Evolutionary conservation across 2,329 filamentous ascomycete genomes (phyloP), one percentile per base, ranked within the genome.

Genomic region (Botrytis galanthina): DNA sequence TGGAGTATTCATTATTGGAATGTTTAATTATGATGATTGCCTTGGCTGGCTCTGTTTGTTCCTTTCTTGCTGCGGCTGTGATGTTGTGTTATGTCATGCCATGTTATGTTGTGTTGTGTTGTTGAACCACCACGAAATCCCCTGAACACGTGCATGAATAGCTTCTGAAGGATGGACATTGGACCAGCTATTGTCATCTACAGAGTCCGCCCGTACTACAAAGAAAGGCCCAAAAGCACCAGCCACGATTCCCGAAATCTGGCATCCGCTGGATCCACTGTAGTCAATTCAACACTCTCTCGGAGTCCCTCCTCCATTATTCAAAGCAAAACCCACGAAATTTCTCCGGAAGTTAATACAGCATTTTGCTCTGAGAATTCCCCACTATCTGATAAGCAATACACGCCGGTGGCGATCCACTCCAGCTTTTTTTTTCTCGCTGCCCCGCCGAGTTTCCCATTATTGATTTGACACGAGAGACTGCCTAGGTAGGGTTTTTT

Each of bases 331-430:
- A 66, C 35, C 61, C 29, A 72, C 70, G 70, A 72, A 57, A 44
- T 72, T 72, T 67, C 61, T 72, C 61, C 70, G 61, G 70, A 67
- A 67, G 61, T 48, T 59, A 72, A 57, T 39, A 18, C 48, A 16
- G 35, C 35, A 22, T 39, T 57, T 57, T 29, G 22, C 22, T 26
- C 20, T n/a, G 29, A n/a, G 46, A n/a, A 54, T 39, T 71, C 70
- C 46, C 70, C 70, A 64, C 70, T 71, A 22, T 42, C 70, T 71
- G 70, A 71, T 71, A 71, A 71, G 60, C 39, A 44, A 70, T 70
- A 70, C 44, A 59, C 70, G 61, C 61, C 18, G 60, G 60, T 32
- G 61, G n/a, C 61, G 48, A 72, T 67, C 61, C 70, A 72, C 61
- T 59, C 61, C 70, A 71, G 60, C 42, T 64, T 67, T 67, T 59